phyloP scores from a whole-genome alignment of 2,329 filamentous ascomycete species.

The Bretziella fagacearum region DNA sequence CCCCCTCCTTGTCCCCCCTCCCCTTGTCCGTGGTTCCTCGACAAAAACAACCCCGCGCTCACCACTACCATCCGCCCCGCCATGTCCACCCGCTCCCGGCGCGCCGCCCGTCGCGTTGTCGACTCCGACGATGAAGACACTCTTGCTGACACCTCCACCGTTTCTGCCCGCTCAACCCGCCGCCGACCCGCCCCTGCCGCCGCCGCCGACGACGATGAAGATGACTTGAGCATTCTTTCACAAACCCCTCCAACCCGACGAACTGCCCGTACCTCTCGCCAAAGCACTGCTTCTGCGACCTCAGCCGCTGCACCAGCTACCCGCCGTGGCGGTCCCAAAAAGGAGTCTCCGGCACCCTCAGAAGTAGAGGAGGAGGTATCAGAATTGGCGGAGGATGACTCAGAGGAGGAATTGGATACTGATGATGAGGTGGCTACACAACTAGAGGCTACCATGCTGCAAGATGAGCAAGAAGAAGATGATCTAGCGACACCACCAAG shows the following conservation, averaged over 20 bases:
- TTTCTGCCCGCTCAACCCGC: constrained; percentile 18
- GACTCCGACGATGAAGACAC: constrained; percentile 57
- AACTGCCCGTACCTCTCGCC: constrained; percentile 2
- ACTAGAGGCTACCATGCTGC: constrained; percentile 6
- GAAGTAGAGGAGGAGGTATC: constrained; percentile 4
- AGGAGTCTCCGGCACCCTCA: not conserved
- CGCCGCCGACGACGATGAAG: constrained; percentile 23
- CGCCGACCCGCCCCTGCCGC: constrained; percentile 6
- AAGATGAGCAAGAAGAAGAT: not conserved
- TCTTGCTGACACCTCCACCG: constrained; percentile 22
- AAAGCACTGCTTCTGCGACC: not conserved
- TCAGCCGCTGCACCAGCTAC: not conserved
- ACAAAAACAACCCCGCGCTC: constrained; percentile 8
- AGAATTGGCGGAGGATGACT: not conserved
- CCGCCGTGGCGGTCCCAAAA: not conserved
- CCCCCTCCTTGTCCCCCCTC: constrained; percentile 11
- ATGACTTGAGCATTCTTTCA: constrained; percentile 3
- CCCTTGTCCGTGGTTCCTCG: not conserved
- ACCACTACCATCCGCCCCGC: constrained; percentile 20
- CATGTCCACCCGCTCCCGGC: constrained; percentile 26
- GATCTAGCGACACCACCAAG: not conserved
- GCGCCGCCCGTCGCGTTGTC: constrained; percentile 34
- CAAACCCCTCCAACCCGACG: not conserved
- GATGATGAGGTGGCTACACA: constrained; percentile 12
- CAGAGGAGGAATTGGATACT: constrained; percentile 3